Evolutionary conservation across 192 early-diverging fungal genomes (phyloP).

Genomic region (Coemansia erecta): DNA sequence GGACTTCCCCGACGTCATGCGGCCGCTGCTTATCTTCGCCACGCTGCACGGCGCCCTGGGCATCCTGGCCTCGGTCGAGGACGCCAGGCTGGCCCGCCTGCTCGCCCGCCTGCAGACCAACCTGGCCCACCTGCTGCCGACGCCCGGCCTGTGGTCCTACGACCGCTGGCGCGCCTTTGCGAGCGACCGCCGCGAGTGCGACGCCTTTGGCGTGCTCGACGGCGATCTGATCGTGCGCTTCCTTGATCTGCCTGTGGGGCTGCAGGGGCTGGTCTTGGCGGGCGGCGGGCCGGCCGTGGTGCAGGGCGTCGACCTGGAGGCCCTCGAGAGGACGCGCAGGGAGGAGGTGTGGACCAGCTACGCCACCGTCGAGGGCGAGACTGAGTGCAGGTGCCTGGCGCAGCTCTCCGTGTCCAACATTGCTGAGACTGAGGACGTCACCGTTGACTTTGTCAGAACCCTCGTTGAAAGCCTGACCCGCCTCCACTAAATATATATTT

Average conservation of each 20-base stretch:
- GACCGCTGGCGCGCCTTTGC: constrained; percentile 64
- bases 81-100: constrained; percentile 55
- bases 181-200: constrained; percentile 51
- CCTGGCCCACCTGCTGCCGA: constrained; percentile 55
- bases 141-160: constrained; percentile 64
- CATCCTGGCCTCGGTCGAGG: constrained; percentile 65
- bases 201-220: constrained; percentile 70
- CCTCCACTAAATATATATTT: constrained; percentile 17
- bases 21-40: constrained; percentile 64
- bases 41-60: constrained; percentile 83
- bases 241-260: constrained; percentile 62
- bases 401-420: constrained; percentile 43
- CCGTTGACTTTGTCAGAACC: constrained; percentile 33
- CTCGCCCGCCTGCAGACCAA: constrained; percentile 66
- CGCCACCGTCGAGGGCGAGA: constrained; percentile 30
- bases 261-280: constrained; percentile 35
- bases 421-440: constrained; percentile 22
- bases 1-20: constrained; percentile 51
- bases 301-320: background rate
- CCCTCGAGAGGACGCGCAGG: constrained; percentile 11
- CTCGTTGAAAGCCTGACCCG: constrained; percentile 42
- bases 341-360: constrained; percentile 27
- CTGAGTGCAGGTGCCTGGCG: constrained; percentile 16
- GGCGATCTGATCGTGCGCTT: constrained; percentile 91
- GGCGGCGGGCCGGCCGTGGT: constrained; percentile 16